Evolutionary conservation across 2,329 filamentous ascomycete species (phyloP), one percentile per base, ranked within the genome.

Genomic region (Mollisia scopiformis): DNA sequence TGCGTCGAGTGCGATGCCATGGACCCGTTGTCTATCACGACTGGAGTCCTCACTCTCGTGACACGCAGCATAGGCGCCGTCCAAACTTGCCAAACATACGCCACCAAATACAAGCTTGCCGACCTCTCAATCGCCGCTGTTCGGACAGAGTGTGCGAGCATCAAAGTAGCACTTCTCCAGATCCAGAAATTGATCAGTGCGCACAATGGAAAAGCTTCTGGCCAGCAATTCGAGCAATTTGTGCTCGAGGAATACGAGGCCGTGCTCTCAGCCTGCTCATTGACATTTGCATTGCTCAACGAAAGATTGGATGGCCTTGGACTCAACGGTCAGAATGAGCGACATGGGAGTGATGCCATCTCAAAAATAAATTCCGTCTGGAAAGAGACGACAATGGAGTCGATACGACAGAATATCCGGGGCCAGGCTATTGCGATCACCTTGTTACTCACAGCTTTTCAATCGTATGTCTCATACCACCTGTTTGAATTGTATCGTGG

Each of bases 391-490:
- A 25, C 39, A n/a, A 52, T 58, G 47, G 47, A 39, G 6, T 16
- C 33, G 31, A 16, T 58, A n/a, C 7, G 6, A 3, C 21, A 35
- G 13, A 19, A 14, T 27, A 58, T 55, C 25, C 49, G 51, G 3
- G 41, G 57, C 1, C 57, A 59, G 23, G 57, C 57, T n/a, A 28
- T 3, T 5, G 57, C 57, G 23, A 23, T 59, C 8, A 23, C 13
- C 1, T 10, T 59, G 10, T 43, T 59, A n/a, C 57, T 59, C 2
- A 14, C 50, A 28, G 57, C 19, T 51, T 59, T 59, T n/a, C 57
- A 59, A 31, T 6, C 57, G 57, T 59, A 49, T 7, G 46, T 52
- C 5, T 28, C 47, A 21, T 46, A 13, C 41, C 23, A 5, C 3
- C 41, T 21, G 10, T 3, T 3, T 46, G 3, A n/a, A n/a, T 19